Percentiles rank a stretch among this genome's conserved stretches.
phyloP scores from a whole-genome alignment of 495 filamentous ascomycete species.

The Pseudevernia furfuracea region DNA sequence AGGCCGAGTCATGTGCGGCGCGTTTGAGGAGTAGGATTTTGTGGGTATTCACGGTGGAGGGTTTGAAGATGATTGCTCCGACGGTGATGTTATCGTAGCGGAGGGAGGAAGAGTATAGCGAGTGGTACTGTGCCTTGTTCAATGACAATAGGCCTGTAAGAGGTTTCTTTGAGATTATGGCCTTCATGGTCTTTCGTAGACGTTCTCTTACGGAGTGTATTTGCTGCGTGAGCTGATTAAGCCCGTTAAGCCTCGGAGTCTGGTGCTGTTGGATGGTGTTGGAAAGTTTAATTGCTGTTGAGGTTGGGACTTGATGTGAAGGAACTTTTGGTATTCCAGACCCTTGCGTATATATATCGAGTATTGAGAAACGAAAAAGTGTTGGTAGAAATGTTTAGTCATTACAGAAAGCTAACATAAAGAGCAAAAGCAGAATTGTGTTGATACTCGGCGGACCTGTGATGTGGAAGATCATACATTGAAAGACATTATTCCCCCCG shows the following conservation, averaged over 20 bases:
- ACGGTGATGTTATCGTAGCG: conserved; percentile 2
- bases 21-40: conserved; percentile 15
- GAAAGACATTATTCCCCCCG: too few species aligned
- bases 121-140: not conserved
- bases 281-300: too few species aligned
- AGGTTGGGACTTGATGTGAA: too few species aligned
- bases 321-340: too few species aligned
- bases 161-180: not conserved
- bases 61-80: conserved; percentile 13
- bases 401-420: too few species aligned
- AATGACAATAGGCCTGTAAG: not conserved
- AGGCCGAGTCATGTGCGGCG: conserved; percentile 11
- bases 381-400: too few species aligned
- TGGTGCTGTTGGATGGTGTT: not conserved
- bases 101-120: not conserved
- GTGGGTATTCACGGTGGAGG: not conserved
- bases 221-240: not conserved
- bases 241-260: not conserved
- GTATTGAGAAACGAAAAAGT: too few species aligned
- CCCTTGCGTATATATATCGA: too few species aligned
- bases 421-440: too few species aligned
- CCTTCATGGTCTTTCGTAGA: not conserved
- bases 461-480: too few species aligned
- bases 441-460: too few species aligned
- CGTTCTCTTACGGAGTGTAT: too few species aligned